phyloP scores from a whole-genome alignment of 352 stramenopile genomes.

The Phytopythium kandeliae region DNA sequence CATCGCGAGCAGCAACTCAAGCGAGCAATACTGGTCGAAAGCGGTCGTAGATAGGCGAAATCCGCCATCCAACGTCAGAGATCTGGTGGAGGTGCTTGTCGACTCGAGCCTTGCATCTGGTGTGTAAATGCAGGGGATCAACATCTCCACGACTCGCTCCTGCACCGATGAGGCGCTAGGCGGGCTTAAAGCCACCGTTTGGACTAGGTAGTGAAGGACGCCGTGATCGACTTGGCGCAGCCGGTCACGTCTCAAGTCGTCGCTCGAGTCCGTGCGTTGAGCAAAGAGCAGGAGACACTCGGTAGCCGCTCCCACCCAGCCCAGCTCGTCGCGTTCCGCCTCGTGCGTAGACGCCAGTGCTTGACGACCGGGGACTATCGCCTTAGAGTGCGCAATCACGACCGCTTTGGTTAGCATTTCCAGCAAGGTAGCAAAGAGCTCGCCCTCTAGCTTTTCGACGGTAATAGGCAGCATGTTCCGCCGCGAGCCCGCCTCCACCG shows the following conservation, averaged over 20 bases:
- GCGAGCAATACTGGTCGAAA: constrained; percentile 23
- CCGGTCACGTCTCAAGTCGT: constrained; percentile 20
- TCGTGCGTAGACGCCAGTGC: neutral
- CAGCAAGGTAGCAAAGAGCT: constrained; percentile 32
- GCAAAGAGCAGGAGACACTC: constrained; percentile 29
- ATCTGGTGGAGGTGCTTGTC: constrained; percentile 1
- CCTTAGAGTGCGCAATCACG: constrained; percentile 27
- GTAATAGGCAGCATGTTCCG: neutral
- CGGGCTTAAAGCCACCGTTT: constrained; percentile 14
- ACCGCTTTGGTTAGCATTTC: constrained; percentile 47
- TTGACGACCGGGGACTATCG: too few relatives aligned
- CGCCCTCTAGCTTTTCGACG: constrained; percentile 14
- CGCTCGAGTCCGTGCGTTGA: constrained; percentile 16
- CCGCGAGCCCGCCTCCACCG: constrained; percentile 3
- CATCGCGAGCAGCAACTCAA: constrained; percentile 26
- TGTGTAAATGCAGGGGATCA: constrained; percentile 22
- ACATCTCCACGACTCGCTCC: constrained; percentile 16
- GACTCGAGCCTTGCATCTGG: constrained; percentile 7
- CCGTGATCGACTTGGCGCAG: constrained; percentile 22
- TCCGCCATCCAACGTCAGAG: too few relatives aligned
- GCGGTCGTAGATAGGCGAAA: constrained; percentile 16
- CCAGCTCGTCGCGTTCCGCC: neutral
- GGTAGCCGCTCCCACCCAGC: constrained; percentile 25
- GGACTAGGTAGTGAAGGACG: constrained; percentile 24
- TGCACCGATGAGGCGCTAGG: constrained; percentile 6